A percentile compares a stretch with the other conserved stretches of the same genome.
Conservation (phyloP, 169 alveolate genomes). For the Plasmodium inui region DNA sequence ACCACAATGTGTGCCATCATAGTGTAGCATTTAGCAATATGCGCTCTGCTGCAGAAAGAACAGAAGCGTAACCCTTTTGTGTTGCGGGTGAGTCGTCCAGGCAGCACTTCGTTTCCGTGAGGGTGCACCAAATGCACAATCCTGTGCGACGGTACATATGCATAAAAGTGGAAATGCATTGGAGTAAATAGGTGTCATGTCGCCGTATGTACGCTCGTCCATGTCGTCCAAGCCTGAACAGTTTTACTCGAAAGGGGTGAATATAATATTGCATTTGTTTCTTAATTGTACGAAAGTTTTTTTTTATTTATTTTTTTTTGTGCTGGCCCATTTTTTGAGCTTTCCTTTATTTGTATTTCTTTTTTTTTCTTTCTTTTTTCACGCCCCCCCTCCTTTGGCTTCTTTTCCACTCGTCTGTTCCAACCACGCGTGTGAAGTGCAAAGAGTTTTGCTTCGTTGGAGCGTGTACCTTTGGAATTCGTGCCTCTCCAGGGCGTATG, state of each 20-base stretch:
- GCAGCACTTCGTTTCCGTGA: constrained; percentile 6
- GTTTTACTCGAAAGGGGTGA: neutral
- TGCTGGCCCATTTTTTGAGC: neutral
- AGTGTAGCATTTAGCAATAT: neutral
- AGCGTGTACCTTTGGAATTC: neutral
- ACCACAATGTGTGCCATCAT: neutral
- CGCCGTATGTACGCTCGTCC: neutral
- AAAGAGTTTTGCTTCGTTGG: neutral
- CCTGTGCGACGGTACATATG: neutral
- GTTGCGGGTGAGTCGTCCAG: neutral
- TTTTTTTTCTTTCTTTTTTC: neutral
- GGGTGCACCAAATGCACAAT: neutral
- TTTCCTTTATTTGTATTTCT: neutral
- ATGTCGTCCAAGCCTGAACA: neutral
- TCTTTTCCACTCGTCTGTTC: neutral
- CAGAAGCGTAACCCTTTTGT: neutral
- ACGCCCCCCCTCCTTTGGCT: neutral
- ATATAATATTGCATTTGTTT: neutral
- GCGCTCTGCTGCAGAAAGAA: neutral
- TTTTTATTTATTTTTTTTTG: neutral
- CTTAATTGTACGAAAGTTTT: neutral
- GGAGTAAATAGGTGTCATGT: neutral
- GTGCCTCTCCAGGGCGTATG: neutral
- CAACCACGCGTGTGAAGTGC: neutral
- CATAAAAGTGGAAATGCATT: neutral